Evolutionary conservation across 495 filamentous ascomycete species (phyloP), one percentile per base, ranked within the genome.

Genomic region (Cladorrhinum samala): DNA sequence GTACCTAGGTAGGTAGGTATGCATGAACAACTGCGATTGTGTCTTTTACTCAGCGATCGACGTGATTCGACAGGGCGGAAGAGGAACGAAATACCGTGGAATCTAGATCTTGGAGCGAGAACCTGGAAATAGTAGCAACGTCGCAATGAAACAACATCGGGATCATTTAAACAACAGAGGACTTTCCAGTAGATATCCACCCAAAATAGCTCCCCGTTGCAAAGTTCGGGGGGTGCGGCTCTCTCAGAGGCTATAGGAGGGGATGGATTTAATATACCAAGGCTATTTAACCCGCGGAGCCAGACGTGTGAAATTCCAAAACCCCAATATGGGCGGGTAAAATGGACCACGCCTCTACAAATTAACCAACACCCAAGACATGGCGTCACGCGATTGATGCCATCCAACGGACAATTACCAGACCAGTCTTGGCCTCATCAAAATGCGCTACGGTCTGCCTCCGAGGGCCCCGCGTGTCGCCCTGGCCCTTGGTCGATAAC

Each of bases 291-390:
- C 63, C 60, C 49, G 50, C 57, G 63, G 57, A 57, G 57, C 40
- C 8, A 57, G 55, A 43, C 52, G 52, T 50, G 25, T 53, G 49
- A 47, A 25, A 38, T 46, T 47, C 30, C 39, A 25, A 24, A n/a
- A 21, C 39, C 21, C 38, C 56, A 66, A 66, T 66, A 62, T 66
- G 49, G 16, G 46, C 63, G 63, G 63, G 30, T 66, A 66, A 66
- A 66, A 59, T 53, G 38, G 37, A 33, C 21, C n/a, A n/a, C n/a
- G n/a, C n/a, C n/a, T n/a, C n/a, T n/a, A n/a, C n/a, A n/a, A 24
- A 25, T 9, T 66, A 57, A 59, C 60, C 53, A 55, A 20, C 53
- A 20, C 57, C 51, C 38, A 48, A 36, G 37, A 52, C 16, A 54
- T 57, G 54, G 51, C 60, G 60, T 63, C 63, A 63, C 53, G 60